These are phyloP conservation scores for Aspergillus spinulosporus DNA, from an alignment of 2,329 filamentous ascomycete species.

Conservation along the genomic window DNA sequence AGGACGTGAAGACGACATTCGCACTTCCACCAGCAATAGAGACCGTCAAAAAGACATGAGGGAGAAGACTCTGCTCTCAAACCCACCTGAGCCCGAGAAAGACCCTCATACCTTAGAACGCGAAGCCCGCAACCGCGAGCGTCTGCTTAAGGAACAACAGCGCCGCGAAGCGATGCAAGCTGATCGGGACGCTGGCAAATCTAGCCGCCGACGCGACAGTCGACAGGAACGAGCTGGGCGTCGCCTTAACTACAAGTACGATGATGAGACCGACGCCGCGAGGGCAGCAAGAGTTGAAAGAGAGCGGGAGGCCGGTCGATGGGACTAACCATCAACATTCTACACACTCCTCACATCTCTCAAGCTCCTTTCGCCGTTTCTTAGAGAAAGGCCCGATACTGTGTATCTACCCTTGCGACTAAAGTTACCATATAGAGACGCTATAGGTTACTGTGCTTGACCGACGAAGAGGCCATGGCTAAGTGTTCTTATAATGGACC, in stretches of 20 bases:
- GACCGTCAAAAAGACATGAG: conserved; percentile 22
- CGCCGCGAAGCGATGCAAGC: conserved; percentile 54
- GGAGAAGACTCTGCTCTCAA: conserved; percentile 5
- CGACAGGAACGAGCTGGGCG: conserved; percentile 38
- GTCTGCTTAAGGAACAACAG: conserved; percentile 66
- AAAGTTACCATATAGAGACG: conserved; percentile 1
- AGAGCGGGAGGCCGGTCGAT: conserved; percentile 41
- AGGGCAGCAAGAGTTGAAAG: conserved; percentile 39
- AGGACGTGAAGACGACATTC: conserved; percentile 32
- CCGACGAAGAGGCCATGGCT: neutral
- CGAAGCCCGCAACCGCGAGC: conserved; percentile 63
- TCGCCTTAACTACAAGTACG: conserved; percentile 51
- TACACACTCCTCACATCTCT: neutral
- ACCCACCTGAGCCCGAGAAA: conserved; percentile 47
- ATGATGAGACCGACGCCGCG: conserved; percentile 43
- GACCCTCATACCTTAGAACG: conserved; percentile 75
- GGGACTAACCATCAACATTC: conserved; percentile 20
- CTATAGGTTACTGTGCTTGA: neutral
- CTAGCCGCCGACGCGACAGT: conserved; percentile 36
- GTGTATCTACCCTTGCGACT: neutral
- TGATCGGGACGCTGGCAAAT: conserved; percentile 29
- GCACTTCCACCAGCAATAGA: conserved; percentile 22
- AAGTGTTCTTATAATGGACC: neutral
- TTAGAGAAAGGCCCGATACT: neutral
- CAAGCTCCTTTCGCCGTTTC: neutral